Conservation (phyloP, 163 green algal species). For the Smithsoniella earleae region DNA sequence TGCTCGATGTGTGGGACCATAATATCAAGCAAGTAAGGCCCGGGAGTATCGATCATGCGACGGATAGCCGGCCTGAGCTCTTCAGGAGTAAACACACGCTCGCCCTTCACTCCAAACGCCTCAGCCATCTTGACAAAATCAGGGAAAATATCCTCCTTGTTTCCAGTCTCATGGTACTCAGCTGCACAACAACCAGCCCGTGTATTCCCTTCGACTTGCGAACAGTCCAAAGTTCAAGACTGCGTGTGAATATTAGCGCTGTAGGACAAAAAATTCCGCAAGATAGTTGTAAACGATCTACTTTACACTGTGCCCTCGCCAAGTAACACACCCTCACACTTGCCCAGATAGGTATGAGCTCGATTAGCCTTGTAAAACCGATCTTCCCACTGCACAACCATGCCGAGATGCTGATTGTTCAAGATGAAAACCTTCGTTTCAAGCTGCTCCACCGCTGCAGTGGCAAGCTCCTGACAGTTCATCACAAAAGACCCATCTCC, state of each 20-base stretch:
- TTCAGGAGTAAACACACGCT: conserved; percentile 64
- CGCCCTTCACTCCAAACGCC: conserved; percentile 71
- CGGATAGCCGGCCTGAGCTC: conserved; percentile 70
- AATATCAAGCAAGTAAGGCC: conserved; percentile 92
- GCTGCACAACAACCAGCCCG: conserved; percentile 23
- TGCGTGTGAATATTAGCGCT: conserved; percentile 16
- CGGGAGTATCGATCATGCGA: conserved; percentile 83
- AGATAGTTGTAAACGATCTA: too few species aligned
- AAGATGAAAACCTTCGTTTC: conserved; percentile 93
- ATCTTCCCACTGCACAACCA: conserved; percentile 99
- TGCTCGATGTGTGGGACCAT: conserved; percentile 90
- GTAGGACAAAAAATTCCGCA: too few species aligned
- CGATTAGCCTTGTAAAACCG: conserved; percentile 99
- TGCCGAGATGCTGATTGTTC: conserved; percentile 99
- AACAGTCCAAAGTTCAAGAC: too few species aligned
- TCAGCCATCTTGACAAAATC: conserved; percentile 91
- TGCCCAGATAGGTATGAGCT: conserved; percentile 95
- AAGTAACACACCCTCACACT: too few species aligned
- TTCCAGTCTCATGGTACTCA: conserved; percentile 50
- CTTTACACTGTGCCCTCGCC: too few species aligned
- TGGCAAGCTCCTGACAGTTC: conserved; percentile 96
- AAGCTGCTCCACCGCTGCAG: conserved; percentile 80
- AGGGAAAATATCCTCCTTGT: conserved; percentile 90
- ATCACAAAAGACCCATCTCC: conserved; percentile 97
- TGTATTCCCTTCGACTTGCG: too few species aligned